A percentile compares a stretch with the other conserved stretches of the same genome.
Evolutionary conservation across 2,329 filamentous ascomycete genomes (phyloP).

Genomic region (Aspergillus sp.): DNA sequence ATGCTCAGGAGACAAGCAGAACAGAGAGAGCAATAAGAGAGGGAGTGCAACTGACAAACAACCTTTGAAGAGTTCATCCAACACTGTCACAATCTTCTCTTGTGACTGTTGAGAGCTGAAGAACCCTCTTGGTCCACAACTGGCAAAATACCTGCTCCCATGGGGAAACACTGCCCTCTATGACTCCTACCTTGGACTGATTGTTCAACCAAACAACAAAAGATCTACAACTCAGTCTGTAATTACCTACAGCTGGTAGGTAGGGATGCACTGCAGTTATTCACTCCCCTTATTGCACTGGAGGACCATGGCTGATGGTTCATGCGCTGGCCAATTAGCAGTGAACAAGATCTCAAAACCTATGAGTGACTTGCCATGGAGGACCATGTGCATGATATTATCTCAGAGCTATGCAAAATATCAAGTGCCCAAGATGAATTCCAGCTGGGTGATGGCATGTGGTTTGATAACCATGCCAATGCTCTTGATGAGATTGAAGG

Average conservation of each 20-base stretch:
- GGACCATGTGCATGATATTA: constrained; percentile 19
- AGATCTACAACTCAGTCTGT: constrained; percentile 7
- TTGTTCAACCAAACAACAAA: constrained; percentile 4
- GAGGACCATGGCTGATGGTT: constrained; percentile 11
- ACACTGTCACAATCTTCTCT: constrained; percentile 7
- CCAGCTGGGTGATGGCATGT: constrained; percentile 12
- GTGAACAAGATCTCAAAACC: constrained; percentile 20
- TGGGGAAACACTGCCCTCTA: constrained; percentile 8
- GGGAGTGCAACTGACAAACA: constrained; percentile 3
- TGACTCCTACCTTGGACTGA: constrained; percentile 5
- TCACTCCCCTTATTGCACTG: constrained; percentile 6
- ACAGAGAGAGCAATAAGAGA: constrained; percentile 3
- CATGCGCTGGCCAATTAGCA: constrained; percentile 8
- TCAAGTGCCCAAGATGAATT: constrained; percentile 18
- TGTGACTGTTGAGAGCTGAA: constrained; percentile 3
- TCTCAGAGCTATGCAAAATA: constrained; percentile 19
- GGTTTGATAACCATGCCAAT: constrained; percentile 14
- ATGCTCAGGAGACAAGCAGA: constrained; percentile 2
- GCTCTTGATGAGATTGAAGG: constrained; percentile 3
- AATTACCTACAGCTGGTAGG: constrained; percentile 4
- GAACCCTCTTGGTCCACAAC: constrained; percentile 6
- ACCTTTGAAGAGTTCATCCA: constrained; percentile 5
- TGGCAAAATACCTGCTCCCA: constrained; percentile 6
- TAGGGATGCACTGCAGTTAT: constrained; percentile 3
- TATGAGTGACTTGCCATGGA: constrained; percentile 23